Percentiles rank a stretch among this genome's conserved stretches.
These are phyloP conservation scores for Claviceps africana DNA, from an alignment of 2,329 filamentous ascomycete genomes.

Conservation along the genomic window DNA sequence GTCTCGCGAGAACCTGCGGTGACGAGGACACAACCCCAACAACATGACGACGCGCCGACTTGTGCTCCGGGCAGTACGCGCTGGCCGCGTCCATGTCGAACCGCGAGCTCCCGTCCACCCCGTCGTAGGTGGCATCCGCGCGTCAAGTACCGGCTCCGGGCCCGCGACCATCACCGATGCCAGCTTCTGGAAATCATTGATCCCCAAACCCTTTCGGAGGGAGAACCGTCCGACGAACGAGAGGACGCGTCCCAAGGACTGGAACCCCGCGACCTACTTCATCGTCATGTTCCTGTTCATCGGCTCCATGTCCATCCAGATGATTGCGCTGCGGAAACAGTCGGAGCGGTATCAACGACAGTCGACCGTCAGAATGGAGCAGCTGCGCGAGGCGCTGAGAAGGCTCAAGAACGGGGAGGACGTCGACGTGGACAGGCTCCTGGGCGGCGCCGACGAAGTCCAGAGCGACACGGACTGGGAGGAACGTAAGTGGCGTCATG, in stretches of 20 bases:
- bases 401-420: slow-evolving; percentile 57
- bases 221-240: slow-evolving; percentile 23
- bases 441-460: slow-evolving; percentile 61
- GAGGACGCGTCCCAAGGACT: slow-evolving; percentile 41
- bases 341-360: slow-evolving; percentile 58
- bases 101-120: background rate
- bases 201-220: slow-evolving; percentile 51
- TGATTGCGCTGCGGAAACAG: slow-evolving; percentile 68
- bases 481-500: slow-evolving; percentile 46
- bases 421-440: slow-evolving; percentile 68
- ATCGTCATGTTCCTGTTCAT: slow-evolving; percentile 75
- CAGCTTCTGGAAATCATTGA: slow-evolving; percentile 54
- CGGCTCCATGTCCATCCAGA: slow-evolving; percentile 89
- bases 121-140: slow-evolving; percentile 10
- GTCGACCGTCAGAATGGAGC: slow-evolving; percentile 63
- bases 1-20: background rate
- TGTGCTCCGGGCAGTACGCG: background rate
- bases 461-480: slow-evolving; percentile 76
- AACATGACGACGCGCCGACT: slow-evolving; percentile 8
- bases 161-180: slow-evolving; percentile 38
- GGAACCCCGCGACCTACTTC: slow-evolving; percentile 74
- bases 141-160: slow-evolving; percentile 23
- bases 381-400: slow-evolving; percentile 63
- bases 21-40: too few species aligned
- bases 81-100: background rate